A percentile compares a stretch with the other conserved stretches of the same genome.
phyloP scores from a whole-genome alignment of 2,329 filamentous ascomycete genomes.

The Cytospora leucostoma region DNA sequence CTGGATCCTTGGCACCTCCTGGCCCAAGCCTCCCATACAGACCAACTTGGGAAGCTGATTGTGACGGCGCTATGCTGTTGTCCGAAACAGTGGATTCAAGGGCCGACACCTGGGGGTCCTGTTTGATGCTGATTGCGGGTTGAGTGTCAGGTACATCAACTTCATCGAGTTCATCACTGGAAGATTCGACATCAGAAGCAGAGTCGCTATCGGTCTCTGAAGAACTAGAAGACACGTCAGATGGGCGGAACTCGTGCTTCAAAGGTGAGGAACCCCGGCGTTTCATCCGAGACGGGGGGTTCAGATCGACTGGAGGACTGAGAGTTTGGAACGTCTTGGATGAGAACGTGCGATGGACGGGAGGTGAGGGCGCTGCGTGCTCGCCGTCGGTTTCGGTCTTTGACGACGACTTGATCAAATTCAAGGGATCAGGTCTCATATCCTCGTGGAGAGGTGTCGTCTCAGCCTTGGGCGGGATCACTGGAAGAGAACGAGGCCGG shows the following conservation, averaged over 20 bases:
- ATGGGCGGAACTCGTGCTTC: conserved; percentile 96
- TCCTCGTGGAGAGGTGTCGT: conserved; percentile 40
- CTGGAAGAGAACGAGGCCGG: conserved; percentile 27
- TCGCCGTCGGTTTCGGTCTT: conserved; percentile 46
- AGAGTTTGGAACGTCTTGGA: conserved; percentile 43
- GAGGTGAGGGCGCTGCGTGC: conserved; percentile 59
- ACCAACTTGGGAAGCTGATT: conserved; percentile 75
- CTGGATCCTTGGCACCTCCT: conserved; percentile 53
- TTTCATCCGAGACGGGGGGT: conserved; percentile 50
- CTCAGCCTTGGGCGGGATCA: conserved; percentile 29
- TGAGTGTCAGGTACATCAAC: conserved; percentile 61
- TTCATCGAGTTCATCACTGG: conserved; percentile 60
- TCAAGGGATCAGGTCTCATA: conserved; percentile 42
- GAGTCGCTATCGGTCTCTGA: conserved; percentile 60
- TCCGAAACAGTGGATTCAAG: conserved; percentile 49
- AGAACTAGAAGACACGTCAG: conserved; percentile 63
- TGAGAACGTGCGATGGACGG: conserved; percentile 51
- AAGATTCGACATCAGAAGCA: conserved; percentile 51
- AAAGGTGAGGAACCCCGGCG: conserved; percentile 86
- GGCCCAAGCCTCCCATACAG: conserved; percentile 42
- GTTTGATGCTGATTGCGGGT: conserved; percentile 59
- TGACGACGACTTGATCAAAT: conserved; percentile 38
- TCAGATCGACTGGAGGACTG: conserved; percentile 50
- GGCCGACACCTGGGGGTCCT: conserved; percentile 35
- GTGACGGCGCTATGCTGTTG: conserved; percentile 72